Percentiles rank a stretch among this genome's conserved stretches.
Conservation (phyloP, 106 monocot species). For the Allium fistulosum region DNA sequence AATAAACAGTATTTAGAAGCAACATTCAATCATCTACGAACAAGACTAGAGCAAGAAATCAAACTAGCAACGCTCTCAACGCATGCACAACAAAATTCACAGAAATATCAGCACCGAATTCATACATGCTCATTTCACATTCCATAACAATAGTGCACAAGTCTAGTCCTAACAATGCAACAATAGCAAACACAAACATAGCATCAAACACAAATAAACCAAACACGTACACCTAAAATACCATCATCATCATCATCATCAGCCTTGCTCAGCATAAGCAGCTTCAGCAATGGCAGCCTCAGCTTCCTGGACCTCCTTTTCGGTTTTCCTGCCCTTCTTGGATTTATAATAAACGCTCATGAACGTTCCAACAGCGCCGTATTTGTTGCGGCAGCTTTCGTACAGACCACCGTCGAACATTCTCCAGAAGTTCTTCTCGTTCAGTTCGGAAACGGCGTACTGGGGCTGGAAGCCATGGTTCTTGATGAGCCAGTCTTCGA, state of each 20-base stretch:
- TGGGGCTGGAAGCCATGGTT: slow-evolving; percentile 30
- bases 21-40: too few relatives aligned
- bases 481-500: slow-evolving; percentile 34
- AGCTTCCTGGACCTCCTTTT: slow-evolving; percentile 34
- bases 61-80: too few relatives aligned
- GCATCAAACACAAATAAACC: neutral
- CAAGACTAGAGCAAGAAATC: too few relatives aligned
- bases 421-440: slow-evolving; percentile 36
- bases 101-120: too few relatives aligned
- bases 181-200: too few relatives aligned
- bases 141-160: too few relatives aligned
- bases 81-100: too few relatives aligned
- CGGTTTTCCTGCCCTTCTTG: slow-evolving; percentile 38
- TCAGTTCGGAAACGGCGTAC: slow-evolving; percentile 36
- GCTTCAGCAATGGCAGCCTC: slow-evolving; percentile 22
- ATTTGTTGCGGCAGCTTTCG: slow-evolving; percentile 31
- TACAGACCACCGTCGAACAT: slow-evolving; percentile 34
- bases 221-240: neutral
- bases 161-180: too few relatives aligned
- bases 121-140: too few relatives aligned
- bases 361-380: slow-evolving; percentile 32
- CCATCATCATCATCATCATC: neutral
- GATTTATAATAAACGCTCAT: slow-evolving; percentile 42
- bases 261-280: slow-evolving; percentile 13
- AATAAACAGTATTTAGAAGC: too few relatives aligned